Conservation (phyloP, 345 rosid genomes). For the Aquilaria yunnanensis region DNA sequence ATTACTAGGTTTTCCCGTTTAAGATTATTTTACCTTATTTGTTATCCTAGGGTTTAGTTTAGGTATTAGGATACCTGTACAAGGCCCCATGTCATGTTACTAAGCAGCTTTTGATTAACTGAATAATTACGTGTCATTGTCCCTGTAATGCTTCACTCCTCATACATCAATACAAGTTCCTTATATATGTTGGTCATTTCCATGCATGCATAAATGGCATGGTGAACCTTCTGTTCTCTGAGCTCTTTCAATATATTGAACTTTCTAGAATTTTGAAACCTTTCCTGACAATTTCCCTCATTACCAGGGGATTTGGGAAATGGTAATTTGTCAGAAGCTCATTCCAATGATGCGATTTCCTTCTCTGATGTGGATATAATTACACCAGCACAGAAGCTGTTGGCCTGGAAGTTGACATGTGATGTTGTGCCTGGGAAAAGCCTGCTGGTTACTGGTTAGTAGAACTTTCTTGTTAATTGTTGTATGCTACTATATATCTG, state of each 20-base stretch:
- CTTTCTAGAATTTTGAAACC: background rate
- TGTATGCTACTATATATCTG: conserved; percentile 17
- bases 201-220: background rate
- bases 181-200: no score
- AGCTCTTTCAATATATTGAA: background rate
- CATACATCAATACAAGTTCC: no score
- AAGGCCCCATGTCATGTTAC: no score
- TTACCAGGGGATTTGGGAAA: conserved; percentile 31
- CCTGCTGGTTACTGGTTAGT: conserved; percentile 93
- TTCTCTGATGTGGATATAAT: conserved; percentile 75
- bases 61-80: no score
- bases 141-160: no score
- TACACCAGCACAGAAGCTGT: conserved; percentile 82
- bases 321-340: conserved; percentile 22
- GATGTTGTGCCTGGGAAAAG: conserved; percentile 70
- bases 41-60: no score
- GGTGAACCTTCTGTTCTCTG: background rate
- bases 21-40: no score
- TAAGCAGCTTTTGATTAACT: no score
- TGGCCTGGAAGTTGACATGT: conserved; percentile 84
- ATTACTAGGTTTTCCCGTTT: no score
- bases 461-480: conserved; percentile 12
- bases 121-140: no score
- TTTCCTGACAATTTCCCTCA: conserved; percentile 13
- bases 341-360: conserved; percentile 52